These are phyloP conservation scores for Aspergillus taichungensis DNA, from an alignment of 495 filamentous ascomycete genomes.

Conservation along the genomic window DNA sequence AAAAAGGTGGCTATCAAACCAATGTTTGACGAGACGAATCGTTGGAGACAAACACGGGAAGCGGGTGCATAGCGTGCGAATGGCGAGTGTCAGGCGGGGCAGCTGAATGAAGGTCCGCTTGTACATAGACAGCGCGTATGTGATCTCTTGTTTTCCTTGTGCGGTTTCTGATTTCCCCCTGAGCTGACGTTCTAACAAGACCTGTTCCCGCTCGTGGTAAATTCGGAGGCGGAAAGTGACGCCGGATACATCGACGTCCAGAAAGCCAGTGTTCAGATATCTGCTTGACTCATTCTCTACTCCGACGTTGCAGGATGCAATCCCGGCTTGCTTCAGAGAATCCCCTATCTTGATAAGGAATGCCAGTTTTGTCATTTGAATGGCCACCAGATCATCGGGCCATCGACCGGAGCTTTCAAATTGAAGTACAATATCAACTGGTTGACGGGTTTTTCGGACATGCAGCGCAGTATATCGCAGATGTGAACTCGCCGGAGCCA, in stretches of 20 bases:
- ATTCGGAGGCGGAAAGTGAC: slow-evolving; percentile 47
- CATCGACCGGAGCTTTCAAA: slow-evolving; percentile 91
- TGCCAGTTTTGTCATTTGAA: slow-evolving; percentile 88
- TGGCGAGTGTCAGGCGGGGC: slow-evolving; percentile 70
- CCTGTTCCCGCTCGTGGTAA: slow-evolving; percentile 75
- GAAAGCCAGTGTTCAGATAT: slow-evolving; percentile 68
- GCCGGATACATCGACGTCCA: slow-evolving; percentile 68
- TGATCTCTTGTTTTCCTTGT: slow-evolving; percentile 54
- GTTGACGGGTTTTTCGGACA: slow-evolving; percentile 27
- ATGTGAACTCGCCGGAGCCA: slow-evolving; percentile 60
- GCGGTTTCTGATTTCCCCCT: slow-evolving; percentile 61
- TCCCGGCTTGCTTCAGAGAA: slow-evolving; percentile 50
- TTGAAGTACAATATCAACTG: slow-evolving; percentile 66
- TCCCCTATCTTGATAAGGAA: slow-evolving; percentile 78
- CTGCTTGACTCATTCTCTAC: slow-evolving; percentile 64
- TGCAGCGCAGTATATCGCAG: slow-evolving; percentile 63
- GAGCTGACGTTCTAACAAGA: slow-evolving; percentile 65
- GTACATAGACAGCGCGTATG: slow-evolving; percentile 58
- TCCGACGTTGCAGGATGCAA: slow-evolving; percentile 55
- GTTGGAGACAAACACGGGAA: slow-evolving; percentile 75
- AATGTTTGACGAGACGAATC: slow-evolving; percentile 80
- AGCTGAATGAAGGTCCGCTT: slow-evolving; percentile 60
- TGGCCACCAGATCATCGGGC: slow-evolving; percentile 83
- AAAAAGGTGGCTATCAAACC: slow-evolving; percentile 81
- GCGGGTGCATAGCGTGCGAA: slow-evolving; percentile 69